Conservation (phyloP, 2,329 filamentous ascomycete genomes). For the Penicillium hordei region DNA sequence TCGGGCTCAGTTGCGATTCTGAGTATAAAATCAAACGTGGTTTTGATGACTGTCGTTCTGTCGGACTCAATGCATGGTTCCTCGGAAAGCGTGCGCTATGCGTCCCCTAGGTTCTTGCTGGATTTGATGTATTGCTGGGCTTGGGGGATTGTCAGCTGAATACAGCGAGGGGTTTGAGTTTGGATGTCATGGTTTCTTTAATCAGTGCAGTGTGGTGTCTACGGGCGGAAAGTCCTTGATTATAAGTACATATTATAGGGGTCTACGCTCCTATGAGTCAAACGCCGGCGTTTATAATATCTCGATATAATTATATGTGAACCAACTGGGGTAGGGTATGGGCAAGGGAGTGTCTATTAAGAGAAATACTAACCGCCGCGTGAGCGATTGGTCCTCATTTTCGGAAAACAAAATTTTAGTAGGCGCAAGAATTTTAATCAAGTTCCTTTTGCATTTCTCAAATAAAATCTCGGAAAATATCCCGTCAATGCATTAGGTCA, state of each 20-base stretch:
- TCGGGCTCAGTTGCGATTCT: too few relatives aligned
- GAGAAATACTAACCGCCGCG: neutral
- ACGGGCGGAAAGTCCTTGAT: neutral
- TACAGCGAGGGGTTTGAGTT: neutral
- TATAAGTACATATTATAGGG: neutral
- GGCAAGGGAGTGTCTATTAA: neutral
- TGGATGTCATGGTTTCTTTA: neutral
- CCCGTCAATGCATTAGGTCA: neutral
- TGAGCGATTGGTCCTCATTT: neutral
- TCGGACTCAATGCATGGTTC: neutral
- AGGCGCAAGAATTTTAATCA: neutral
- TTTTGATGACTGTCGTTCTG: neutral
- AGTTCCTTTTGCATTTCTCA: neutral
- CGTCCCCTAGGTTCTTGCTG: neutral
- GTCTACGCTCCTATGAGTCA: neutral
- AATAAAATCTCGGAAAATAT: neutral
- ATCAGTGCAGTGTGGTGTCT: neutral
- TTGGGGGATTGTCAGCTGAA: neutral
- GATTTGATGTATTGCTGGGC: neutral
- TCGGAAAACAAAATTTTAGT: neutral
- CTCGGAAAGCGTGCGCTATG: neutral
- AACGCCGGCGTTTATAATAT: neutral
- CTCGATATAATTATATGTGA: neutral
- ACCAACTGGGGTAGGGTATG: neutral
- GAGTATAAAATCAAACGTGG: neutral